phyloP scores from a whole-genome alignment of 108 stramenopile genomes.

The Mayamaea pseudoterrestris region DNA sequence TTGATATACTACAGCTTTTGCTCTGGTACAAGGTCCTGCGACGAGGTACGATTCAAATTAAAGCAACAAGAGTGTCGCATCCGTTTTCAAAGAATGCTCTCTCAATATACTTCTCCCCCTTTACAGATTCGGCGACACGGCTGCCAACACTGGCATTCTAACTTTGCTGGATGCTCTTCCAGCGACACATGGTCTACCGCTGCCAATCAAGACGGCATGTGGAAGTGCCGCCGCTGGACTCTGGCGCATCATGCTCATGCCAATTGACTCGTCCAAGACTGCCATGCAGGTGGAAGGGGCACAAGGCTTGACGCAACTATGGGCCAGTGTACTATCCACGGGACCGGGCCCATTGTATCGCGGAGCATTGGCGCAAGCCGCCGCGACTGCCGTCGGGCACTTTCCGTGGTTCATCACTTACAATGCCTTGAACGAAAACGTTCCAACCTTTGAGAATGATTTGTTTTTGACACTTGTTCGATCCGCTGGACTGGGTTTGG shows the following conservation, averaged over 20 bases:
- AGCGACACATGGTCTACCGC: conserved; percentile 43
- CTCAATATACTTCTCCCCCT: no score
- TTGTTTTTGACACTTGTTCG: conserved; percentile 54
- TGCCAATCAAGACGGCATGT: conserved; percentile 62
- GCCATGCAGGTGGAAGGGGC: conserved; percentile 84
- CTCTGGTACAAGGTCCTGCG: conserved; percentile 86
- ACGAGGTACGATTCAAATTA: no score
- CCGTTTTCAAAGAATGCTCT: no score
- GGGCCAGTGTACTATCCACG: conserved; percentile 17
- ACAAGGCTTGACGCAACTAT: conserved; percentile 36
- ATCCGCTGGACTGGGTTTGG: conserved; percentile 53
- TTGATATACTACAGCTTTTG: no score
- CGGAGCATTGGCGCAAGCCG: conserved; percentile 70
- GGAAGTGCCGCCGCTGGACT: conserved; percentile 66
- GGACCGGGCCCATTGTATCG: conserved; percentile 68
- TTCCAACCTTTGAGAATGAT: conserved; percentile 53
- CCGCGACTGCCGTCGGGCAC: conserved; percentile 72
- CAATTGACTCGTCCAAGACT: conserved; percentile 92
- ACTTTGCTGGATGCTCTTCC: conserved; percentile 60
- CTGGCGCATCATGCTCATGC: conserved; percentile 87
- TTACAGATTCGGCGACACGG: conserved; percentile 92
- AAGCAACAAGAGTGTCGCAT: no score
- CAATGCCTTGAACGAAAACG: conserved; percentile 50
- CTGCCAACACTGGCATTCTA: conserved; percentile 91
- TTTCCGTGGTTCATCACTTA: conserved; percentile 75